A percentile compares a stretch with the other conserved stretches of the same genome.
phyloP scores from a whole-genome alignment of 169 alveolate genomes.

The Plasmodium sp. region DNA sequence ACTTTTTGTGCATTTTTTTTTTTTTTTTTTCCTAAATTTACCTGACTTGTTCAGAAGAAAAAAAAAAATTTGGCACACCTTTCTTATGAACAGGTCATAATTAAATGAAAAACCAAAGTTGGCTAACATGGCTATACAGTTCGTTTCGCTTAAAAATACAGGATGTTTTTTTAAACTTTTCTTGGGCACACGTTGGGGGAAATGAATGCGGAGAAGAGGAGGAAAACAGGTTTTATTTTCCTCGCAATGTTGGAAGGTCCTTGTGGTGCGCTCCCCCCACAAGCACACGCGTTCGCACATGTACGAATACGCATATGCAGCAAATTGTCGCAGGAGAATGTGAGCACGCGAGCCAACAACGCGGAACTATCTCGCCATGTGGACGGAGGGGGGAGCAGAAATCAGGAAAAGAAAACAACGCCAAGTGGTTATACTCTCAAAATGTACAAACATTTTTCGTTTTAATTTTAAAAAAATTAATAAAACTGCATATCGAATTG shows the following conservation, averaged over 20 bases:
- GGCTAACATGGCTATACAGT: neutral
- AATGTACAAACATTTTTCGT: neutral
- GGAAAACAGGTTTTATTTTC: neutral
- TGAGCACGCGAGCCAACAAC: neutral
- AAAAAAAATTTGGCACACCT: conserved; percentile 12
- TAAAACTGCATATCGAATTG: neutral
- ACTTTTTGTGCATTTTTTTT: neutral
- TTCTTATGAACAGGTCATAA: neutral
- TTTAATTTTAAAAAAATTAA: neutral
- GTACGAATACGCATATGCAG: neutral
- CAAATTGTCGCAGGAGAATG: neutral
- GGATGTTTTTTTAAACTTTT: neutral
- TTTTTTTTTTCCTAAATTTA: neutral
- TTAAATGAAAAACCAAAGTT: neutral
- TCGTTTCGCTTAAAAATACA: neutral
- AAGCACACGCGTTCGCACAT: neutral
- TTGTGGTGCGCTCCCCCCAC: neutral
- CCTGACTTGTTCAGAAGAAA: neutral
- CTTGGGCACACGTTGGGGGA: neutral
- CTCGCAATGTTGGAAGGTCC: neutral
- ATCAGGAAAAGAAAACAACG: neutral
- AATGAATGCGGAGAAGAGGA: neutral
- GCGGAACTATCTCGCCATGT: neutral
- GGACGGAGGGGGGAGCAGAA: neutral
- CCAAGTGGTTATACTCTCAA: neutral